phyloP scores from a whole-genome alignment of 1,139 yeast genomes.

The Pichia sp. region DNA sequence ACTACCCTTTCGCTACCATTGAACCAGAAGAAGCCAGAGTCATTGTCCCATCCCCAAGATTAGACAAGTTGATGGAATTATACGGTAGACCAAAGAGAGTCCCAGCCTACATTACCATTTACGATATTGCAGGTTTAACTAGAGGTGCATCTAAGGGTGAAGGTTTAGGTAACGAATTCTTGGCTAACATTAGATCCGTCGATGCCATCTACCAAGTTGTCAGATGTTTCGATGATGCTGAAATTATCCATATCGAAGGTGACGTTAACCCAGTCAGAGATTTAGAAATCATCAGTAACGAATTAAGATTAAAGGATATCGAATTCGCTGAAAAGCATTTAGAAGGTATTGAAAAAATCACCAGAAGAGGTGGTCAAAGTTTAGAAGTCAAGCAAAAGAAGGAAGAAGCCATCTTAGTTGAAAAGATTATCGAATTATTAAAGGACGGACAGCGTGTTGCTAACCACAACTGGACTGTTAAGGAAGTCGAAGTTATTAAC shows the following conservation, averaged over 20 bases:
- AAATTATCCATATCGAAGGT: constrained; percentile 96
- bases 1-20: constrained; percentile 97
- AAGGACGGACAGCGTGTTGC: constrained; percentile 90
- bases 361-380: constrained; percentile 94
- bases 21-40: constrained; percentile 99
- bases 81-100: constrained; percentile 61
- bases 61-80: constrained; percentile 53
- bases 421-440: constrained; percentile 69
- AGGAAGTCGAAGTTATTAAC: constrained; percentile 90
- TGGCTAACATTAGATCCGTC: constrained; percentile 96
- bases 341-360: constrained; percentile 82
- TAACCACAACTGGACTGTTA: constrained; percentile 83
- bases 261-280: constrained; percentile 97
- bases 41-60: constrained; percentile 90
- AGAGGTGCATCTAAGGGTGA: constrained; percentile 98
- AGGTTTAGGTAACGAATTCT: constrained; percentile 97
- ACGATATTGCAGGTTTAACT: constrained; percentile 97
- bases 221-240: constrained; percentile 98
- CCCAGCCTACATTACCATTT: constrained; percentile 91
- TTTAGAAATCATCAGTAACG: constrained; percentile 88
- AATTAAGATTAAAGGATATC: constrained; percentile 93
- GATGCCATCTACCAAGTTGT: constrained; percentile 98
- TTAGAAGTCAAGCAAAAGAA: constrained; percentile 92
- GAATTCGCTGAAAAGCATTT: constrained; percentile 91
- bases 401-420: constrained; percentile 84